phyloP scores from a whole-genome alignment of 306 rosid species.

The Acacia acuminata region DNA sequence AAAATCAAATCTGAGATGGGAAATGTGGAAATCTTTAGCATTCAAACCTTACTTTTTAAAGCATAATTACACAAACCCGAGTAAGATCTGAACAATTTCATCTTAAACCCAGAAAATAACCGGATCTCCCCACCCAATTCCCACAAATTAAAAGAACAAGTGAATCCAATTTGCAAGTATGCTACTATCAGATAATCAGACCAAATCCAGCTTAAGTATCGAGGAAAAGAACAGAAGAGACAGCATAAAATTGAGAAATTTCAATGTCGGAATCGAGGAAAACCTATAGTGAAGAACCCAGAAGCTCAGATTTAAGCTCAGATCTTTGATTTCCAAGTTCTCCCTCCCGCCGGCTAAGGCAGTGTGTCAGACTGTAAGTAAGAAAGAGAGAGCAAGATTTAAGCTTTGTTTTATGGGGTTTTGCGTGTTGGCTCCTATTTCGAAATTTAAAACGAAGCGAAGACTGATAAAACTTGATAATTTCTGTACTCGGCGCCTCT shows the following conservation, averaged over 20 bases:
- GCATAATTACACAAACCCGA: not conserved
- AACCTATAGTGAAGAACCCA: not conserved
- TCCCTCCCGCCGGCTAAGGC: not conserved
- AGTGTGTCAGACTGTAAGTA: not conserved
- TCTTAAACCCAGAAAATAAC: not conserved
- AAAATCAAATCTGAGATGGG: not conserved
- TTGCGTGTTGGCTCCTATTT: conserved; percentile 20
- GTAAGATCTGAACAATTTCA: not conserved
- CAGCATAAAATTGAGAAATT: conserved; percentile 35
- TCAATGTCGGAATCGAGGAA: conserved; percentile 14
- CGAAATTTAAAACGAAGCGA: conserved; percentile 29
- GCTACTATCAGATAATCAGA: not conserved
- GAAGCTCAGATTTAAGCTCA: conserved; percentile 21
- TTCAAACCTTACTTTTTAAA: not conserved
- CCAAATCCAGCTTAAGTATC: not conserved
- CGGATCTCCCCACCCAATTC: not conserved
- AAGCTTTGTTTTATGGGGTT: not conserved
- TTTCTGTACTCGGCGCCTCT: not conserved
- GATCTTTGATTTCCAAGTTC: not conserved
- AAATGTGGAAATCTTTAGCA: not conserved
- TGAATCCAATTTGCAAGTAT: not conserved
- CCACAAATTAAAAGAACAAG: not conserved
- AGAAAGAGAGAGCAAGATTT: not conserved
- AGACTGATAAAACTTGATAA: not conserved
- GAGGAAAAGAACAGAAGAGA: conserved; percentile 1